Evolutionary conservation across 192 early-diverging fungal genomes (phyloP).

Genomic region (Chytriomyces confervae): DNA sequence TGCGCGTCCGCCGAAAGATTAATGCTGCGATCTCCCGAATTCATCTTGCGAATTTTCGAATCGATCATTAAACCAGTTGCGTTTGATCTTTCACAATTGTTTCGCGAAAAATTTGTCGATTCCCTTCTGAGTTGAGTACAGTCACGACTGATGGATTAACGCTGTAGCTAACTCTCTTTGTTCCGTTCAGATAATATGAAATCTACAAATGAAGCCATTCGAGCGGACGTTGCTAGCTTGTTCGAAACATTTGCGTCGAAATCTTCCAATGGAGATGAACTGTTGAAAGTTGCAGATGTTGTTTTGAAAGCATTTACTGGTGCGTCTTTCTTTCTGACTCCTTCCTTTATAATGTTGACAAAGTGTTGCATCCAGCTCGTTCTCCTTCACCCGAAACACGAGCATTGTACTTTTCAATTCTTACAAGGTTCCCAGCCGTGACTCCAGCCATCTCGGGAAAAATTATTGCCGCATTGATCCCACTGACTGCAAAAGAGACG

Average conservation of each 20-base stretch:
- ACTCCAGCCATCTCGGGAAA: conserved; percentile 50
- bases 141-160: neutral
- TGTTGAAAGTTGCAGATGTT: conserved; percentile 66
- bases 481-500: conserved; percentile 78
- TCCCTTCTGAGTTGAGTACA: conserved; percentile 53
- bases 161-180: neutral
- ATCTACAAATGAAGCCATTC: conserved; percentile 65
- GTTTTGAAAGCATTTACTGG: conserved; percentile 60
- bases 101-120: conserved; percentile 68
- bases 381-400: conserved; percentile 71
- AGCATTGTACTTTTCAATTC: conserved; percentile 61
- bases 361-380: conserved; percentile 31
- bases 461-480: conserved; percentile 65
- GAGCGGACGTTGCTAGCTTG: conserved; percentile 63
- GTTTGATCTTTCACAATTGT: conserved; percentile 67
- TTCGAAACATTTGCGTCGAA: conserved; percentile 62
- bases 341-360: conserved; percentile 19
- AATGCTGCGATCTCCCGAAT: conserved; percentile 85
- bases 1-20: conserved; percentile 72
- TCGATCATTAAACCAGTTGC: conserved; percentile 56
- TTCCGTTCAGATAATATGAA: conserved; percentile 58
- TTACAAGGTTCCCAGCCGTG: conserved; percentile 50
- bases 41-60: conserved; percentile 64
- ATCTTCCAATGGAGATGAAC: conserved; percentile 51
- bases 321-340: conserved; percentile 3